Percentiles rank a stretch among this genome's conserved stretches.
Conservation (phyloP, 148 eudicot genomes). For the Simmondsia chinensis region DNA sequence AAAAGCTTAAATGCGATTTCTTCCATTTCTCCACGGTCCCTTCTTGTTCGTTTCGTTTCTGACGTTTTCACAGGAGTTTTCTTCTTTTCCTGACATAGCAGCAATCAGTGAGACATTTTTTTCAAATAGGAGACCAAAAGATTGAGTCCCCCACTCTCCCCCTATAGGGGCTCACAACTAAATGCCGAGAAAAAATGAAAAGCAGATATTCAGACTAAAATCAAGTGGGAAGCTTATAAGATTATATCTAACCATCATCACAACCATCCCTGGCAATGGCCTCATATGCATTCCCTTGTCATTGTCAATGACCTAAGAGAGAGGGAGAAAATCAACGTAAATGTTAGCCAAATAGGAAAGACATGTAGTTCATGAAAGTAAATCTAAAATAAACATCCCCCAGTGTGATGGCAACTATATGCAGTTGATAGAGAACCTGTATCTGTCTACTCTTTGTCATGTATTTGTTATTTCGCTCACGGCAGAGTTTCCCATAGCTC, state of each 20-base stretch:
- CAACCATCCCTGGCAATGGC: constrained; percentile 62
- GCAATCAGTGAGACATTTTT: not conserved
- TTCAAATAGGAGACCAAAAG: not conserved
- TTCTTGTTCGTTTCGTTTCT: constrained; percentile 71
- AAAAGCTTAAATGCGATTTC: constrained; percentile 75
- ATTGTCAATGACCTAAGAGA: constrained; percentile 56
- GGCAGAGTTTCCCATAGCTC: constrained; percentile 75
- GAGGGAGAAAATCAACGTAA: constrained; percentile 4
- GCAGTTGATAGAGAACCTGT: constrained; percentile 34
- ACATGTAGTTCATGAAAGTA: not conserved
- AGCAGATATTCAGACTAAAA: not conserved
- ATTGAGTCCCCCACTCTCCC: no score
- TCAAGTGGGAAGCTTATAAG: not conserved
- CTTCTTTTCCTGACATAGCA: constrained; percentile 53
- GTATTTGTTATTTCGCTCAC: constrained; percentile 67
- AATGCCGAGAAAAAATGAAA: no score
- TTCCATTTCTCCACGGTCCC: constrained; percentile 90
- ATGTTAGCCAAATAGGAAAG: not conserved
- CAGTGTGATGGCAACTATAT: no score
- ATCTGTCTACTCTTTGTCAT: constrained; percentile 63
- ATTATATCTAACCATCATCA: constrained; percentile 18
- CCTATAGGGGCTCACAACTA: no score
- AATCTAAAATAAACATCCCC: no score
- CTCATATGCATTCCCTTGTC: constrained; percentile 55
- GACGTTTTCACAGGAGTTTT: constrained; percentile 46